Conservation (phyloP, 805 yeast species). For the Metschnikowia peoriensis region DNA sequence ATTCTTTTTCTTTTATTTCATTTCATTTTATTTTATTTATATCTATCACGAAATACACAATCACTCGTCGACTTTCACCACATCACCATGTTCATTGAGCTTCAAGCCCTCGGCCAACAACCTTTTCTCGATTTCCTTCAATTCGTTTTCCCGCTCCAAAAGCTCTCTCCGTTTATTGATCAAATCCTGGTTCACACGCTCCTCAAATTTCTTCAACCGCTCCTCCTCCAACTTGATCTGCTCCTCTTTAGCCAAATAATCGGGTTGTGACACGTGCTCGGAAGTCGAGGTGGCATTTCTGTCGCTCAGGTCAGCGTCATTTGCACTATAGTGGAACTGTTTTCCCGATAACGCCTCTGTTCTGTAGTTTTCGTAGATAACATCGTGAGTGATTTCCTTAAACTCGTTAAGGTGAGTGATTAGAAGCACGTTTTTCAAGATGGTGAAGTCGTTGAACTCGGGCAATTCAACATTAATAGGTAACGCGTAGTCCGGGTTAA, state of each 20-base stretch:
- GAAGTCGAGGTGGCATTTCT: constrained; percentile 3
- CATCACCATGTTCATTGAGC: constrained; percentile 28
- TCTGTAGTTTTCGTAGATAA: constrained; percentile 84
- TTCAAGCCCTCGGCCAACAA: constrained; percentile 56
- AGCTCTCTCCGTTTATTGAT: constrained; percentile 78
- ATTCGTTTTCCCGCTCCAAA: constrained; percentile 78
- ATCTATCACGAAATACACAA: background rate
- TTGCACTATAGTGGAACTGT: constrained; percentile 39
- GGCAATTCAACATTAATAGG: constrained; percentile 67
- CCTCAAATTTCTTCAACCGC: constrained; percentile 80
- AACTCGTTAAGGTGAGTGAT: constrained; percentile 85
- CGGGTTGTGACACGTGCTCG: constrained; percentile 17
- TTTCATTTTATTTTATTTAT: too few relatives aligned
- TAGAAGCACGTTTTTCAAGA: constrained; percentile 73
- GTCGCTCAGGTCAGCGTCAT: constrained; percentile 14
- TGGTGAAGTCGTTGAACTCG: constrained; percentile 74
- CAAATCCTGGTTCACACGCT: constrained; percentile 84
- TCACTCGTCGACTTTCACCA: constrained; percentile 18
- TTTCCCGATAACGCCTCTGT: constrained; percentile 78
- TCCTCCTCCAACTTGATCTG: constrained; percentile 88
- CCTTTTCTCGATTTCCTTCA: constrained; percentile 75
- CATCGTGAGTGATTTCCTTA: constrained; percentile 85
- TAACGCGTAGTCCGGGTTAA: constrained; percentile 47
- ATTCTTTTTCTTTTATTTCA: background rate
- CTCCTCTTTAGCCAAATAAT: constrained; percentile 69